Evolutionary conservation across 306 rosid species (phyloP).

Genomic region (Trichosanthes cucumerina): DNA sequence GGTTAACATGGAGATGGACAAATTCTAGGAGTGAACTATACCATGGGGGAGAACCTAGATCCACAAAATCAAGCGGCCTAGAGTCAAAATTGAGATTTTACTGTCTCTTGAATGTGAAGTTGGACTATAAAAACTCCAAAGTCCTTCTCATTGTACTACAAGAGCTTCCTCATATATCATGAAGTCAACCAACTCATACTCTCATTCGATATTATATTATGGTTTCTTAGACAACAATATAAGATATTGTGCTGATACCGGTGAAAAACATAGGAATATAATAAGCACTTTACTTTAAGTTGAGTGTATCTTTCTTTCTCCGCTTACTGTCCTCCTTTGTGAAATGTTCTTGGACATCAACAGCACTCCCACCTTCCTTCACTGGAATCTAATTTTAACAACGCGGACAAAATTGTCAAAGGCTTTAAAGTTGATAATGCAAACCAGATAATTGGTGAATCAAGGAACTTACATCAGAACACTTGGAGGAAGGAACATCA

Average conservation of each 20-base stretch:
- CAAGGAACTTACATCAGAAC: slow-evolving; percentile 37
- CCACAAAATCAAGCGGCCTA: slow-evolving; percentile 10
- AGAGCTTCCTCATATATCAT: slow-evolving; percentile 4
- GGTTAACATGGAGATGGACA: background rate
- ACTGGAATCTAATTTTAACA: slow-evolving; percentile 20
- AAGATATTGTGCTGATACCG: background rate
- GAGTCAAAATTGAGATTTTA: slow-evolving; percentile 13
- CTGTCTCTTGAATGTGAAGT: background rate
- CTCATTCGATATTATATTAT: background rate
- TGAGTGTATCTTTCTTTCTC: slow-evolving; percentile 23
- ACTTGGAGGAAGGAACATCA: slow-evolving; percentile 14
- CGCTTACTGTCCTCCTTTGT: slow-evolving; percentile 21
- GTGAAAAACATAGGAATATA: background rate
- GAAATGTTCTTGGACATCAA: slow-evolving; percentile 9
- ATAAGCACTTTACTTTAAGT: background rate
- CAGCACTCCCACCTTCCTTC: slow-evolving; percentile 15
- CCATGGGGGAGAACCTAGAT: slow-evolving; percentile 1
- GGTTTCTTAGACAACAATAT: background rate
- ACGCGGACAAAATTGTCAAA: background rate
- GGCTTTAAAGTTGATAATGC: slow-evolving; percentile 4
- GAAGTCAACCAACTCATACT: background rate
- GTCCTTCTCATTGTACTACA: slow-evolving; percentile 7
- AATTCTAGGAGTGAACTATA: background rate
- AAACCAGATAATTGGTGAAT: slow-evolving; percentile 12
- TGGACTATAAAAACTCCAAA: slow-evolving; percentile 2